Evolutionary conservation across 805 yeast genomes (phyloP).

Genomic region (Tetrapisispora namnaoensis): DNA sequence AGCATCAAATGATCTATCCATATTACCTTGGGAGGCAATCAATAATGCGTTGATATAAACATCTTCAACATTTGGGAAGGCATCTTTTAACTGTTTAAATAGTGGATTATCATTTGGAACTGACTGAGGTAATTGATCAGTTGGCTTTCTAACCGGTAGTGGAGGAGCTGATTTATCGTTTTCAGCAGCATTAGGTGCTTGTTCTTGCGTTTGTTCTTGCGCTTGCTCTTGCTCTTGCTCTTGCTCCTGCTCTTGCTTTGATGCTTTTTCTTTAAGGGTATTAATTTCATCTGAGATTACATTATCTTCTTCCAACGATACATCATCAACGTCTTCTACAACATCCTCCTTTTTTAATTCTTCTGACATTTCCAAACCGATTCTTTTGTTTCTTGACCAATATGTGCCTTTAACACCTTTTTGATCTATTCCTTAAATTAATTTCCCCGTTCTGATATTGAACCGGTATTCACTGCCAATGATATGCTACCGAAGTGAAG

Average conservation of each 20-base stretch:
- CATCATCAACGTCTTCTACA: slow-evolving; percentile 1
- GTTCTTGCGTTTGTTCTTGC: slow-evolving; percentile 4
- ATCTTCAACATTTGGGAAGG: slow-evolving; percentile 73
- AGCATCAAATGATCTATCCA: slow-evolving; percentile 86
- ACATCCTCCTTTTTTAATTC: not conserved
- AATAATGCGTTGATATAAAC: slow-evolving; percentile 65
- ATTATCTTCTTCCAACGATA: slow-evolving; percentile 3
- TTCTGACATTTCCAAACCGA: not conserved
- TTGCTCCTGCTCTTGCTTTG: not conserved
- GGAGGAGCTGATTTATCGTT: slow-evolving; percentile 15
- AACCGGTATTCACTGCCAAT: too few relatives aligned
- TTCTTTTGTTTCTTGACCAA: not conserved
- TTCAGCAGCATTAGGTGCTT: slow-evolving; percentile 2
- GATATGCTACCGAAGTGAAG: too few relatives aligned
- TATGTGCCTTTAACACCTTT: not conserved
- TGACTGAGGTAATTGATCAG: slow-evolving; percentile 4
- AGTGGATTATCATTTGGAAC: slow-evolving; percentile 17
- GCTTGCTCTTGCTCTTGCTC: not conserved
- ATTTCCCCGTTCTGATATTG: too few relatives aligned
- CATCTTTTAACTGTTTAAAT: slow-evolving; percentile 56
- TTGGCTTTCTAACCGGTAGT: slow-evolving; percentile 18
- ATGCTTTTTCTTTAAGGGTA: slow-evolving; percentile 5
- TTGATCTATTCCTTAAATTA: too few relatives aligned
- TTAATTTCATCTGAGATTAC: not conserved
- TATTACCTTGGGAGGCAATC: slow-evolving; percentile 72